phyloP scores from a whole-genome alignment of 768 basidiomycete species.

The Clavulina sp. region DNA sequence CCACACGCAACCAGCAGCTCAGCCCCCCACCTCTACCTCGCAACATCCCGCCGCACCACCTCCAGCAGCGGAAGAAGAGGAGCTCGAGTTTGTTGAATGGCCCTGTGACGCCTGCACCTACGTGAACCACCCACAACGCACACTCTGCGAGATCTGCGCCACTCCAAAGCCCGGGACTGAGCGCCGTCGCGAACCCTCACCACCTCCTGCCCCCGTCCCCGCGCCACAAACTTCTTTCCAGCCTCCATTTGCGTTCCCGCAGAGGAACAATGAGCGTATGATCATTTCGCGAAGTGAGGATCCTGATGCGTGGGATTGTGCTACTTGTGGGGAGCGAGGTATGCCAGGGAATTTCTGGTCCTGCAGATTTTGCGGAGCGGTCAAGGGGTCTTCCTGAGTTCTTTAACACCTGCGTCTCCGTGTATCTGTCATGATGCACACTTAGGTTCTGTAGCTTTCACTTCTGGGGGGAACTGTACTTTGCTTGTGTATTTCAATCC shows the following conservation, averaged over 20 bases:
- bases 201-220: no score
- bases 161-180: constrained; percentile 15
- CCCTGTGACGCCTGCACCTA: constrained; percentile 42
- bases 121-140: constrained; percentile 30
- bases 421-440: no score
- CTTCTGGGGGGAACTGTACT: no score
- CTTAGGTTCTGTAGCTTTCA: no score
- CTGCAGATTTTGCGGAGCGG: constrained; percentile 51
- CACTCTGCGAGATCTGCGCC: constrained; percentile 48
- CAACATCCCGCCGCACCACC: neutral
- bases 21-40: neutral
- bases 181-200: constrained; percentile 19
- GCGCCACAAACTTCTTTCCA: no score
- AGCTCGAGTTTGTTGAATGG: constrained; percentile 14
- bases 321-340: constrained; percentile 40
- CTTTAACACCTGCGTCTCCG: no score
- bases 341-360: constrained; percentile 56
- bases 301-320: constrained; percentile 51
- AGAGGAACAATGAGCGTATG: no score
- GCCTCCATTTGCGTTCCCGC: no score
- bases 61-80: neutral
- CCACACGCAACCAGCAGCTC: neutral
- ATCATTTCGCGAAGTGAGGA: no score
- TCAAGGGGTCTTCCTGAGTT: no score
- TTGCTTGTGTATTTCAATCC: no score